phyloP scores from a whole-genome alignment of 2,329 filamentous ascomycete species.

The Alternaria triticimaculans region DNA sequence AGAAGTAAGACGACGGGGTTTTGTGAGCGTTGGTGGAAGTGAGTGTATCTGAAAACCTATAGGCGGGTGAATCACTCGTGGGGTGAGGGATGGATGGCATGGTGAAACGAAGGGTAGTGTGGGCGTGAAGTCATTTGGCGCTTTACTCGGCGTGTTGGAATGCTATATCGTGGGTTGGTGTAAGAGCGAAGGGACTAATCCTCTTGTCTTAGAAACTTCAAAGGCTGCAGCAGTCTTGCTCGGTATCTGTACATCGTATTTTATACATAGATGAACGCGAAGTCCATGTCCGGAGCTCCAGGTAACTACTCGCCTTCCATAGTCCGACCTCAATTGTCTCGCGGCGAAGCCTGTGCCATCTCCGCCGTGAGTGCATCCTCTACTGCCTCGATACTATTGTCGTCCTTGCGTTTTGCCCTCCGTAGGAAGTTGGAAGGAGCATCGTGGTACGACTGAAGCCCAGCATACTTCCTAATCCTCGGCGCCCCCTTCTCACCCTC shows the following conservation, averaged over 20 bases:
- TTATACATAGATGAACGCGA: neutral
- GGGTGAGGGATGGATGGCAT: neutral
- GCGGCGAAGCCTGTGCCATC: neutral
- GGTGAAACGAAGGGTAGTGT: neutral
- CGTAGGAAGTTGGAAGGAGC: neutral
- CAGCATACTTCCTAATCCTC: conserved; percentile 13
- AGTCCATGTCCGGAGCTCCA: neutral
- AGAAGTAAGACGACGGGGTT: neutral
- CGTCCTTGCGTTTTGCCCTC: neutral
- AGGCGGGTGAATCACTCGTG: neutral
- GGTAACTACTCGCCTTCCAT: neutral
- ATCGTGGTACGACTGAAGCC: conserved; percentile 4
- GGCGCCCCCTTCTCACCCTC: neutral
- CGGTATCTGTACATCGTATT: neutral
- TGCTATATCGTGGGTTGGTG: neutral
- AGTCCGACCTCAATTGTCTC: neutral
- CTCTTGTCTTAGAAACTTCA: accelerated
- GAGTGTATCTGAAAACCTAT: neutral
- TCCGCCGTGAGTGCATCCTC: neutral
- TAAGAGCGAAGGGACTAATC: neutral
- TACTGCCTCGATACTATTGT: neutral
- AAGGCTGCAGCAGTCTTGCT: neutral
- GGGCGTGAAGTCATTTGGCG: neutral
- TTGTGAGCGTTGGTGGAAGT: neutral
- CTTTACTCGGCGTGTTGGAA: neutral